Percentiles rank a stretch among this genome's conserved stretches.
phyloP scores from a whole-genome alignment of 495 filamentous ascomycete genomes.

The Chaetomium fimeti region DNA sequence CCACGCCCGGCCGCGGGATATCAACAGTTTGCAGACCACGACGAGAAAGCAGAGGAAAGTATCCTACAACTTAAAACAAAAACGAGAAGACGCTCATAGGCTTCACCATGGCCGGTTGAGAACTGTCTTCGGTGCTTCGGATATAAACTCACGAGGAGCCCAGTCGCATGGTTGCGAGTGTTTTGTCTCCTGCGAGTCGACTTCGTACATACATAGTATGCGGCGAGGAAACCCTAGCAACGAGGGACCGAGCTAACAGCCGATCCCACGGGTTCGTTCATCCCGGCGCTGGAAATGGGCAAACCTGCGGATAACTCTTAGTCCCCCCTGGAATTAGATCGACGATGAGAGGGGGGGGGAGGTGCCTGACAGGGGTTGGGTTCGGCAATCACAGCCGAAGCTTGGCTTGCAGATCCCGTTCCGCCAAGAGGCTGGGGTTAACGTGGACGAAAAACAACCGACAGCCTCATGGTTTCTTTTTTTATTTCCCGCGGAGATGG shows the following conservation, averaged over 20 bases:
- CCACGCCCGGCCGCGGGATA: background rate
- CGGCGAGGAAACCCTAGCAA: background rate
- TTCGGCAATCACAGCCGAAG: constrained; percentile 13
- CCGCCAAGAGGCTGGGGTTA: constrained; percentile 25
- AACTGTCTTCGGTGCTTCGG: background rate
- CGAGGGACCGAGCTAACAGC: background rate
- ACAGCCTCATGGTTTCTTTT: background rate
- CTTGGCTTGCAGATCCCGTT: constrained; percentile 35
- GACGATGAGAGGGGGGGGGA: background rate
- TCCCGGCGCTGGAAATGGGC: constrained; percentile 1
- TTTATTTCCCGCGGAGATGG: background rate
- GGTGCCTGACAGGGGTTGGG: background rate
- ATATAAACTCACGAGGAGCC: background rate
- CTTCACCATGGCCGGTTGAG: background rate
- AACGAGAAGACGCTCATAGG: background rate
- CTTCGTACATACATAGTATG: background rate
- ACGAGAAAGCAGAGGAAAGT: background rate
- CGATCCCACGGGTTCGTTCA: background rate
- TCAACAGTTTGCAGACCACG: background rate
- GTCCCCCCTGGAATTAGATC: background rate
- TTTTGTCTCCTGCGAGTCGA: background rate
- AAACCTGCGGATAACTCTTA: background rate
- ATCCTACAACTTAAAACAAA: background rate
- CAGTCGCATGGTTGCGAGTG: background rate
- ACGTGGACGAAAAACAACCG: background rate